A percentile compares a stretch with the other conserved stretches of the same genome.
These are phyloP conservation scores for Lablab purpureus DNA, from an alignment of 306 rosid species.

Conservation along the genomic window DNA sequence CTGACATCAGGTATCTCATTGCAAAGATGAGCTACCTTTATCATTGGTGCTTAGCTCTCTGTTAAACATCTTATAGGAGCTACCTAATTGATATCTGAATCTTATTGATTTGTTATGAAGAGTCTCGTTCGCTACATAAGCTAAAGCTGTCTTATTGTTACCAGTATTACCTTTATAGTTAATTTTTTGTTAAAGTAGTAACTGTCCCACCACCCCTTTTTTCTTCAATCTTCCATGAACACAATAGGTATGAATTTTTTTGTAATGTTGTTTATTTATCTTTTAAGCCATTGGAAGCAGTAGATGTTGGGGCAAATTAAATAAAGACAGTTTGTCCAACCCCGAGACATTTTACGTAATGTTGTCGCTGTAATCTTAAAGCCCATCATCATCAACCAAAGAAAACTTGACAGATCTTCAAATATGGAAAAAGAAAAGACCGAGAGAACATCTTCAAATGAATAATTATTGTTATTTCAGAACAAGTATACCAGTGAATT, in stretches of 20 bases:
- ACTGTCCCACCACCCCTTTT: not conserved
- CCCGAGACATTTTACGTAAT: not conserved
- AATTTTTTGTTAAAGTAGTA: not conserved
- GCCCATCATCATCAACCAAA: constrained; percentile 31
- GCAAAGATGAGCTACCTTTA: not conserved
- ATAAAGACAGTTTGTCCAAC: not conserved
- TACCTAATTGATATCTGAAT: constrained; percentile 14
- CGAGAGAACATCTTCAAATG: constrained; percentile 3
- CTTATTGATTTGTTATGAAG: not conserved
- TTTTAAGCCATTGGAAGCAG: constrained; percentile 2
- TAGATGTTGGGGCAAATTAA: not conserved
- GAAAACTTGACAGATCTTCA: constrained; percentile 16
- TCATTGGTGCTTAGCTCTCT: not conserved
- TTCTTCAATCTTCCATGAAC: not conserved
- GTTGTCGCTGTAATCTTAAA: constrained; percentile 21
- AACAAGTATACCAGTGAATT: constrained; percentile 5
- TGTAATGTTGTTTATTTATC: not conserved
- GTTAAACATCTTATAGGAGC: not conserved
- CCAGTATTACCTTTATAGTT: not conserved
- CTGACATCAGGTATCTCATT: not conserved
- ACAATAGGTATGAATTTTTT: not conserved
- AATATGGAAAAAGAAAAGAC: not conserved
- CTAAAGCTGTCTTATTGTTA: not conserved
- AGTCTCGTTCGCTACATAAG: not conserved
- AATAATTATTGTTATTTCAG: not conserved